These are phyloP conservation scores for Metarhizium album DNA, from an alignment of 2,329 filamentous ascomycete species.

Conservation along the genomic window DNA sequence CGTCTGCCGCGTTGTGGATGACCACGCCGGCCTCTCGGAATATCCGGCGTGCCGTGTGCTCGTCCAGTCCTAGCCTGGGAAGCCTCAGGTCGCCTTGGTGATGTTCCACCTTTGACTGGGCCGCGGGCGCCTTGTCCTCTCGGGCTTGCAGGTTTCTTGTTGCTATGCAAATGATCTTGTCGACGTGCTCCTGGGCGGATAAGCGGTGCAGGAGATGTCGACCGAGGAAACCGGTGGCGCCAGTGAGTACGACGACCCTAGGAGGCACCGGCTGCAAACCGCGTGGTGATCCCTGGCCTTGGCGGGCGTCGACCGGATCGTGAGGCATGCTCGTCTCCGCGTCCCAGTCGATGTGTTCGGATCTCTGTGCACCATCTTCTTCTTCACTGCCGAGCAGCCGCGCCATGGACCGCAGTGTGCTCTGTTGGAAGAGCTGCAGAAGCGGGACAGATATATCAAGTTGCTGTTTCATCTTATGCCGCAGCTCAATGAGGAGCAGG, in stretches of 20 bases:
- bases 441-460: not conserved
- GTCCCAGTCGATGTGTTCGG: not conserved
- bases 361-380: not conserved
- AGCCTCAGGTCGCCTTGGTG: too few species aligned
- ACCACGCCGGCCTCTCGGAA: too few species aligned
- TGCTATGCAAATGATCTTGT: too few species aligned
- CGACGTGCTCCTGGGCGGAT: too few species aligned
- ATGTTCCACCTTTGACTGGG: too few species aligned
- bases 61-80: too few species aligned
- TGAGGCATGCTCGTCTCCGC: not conserved
- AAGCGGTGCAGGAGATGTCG: too few species aligned
- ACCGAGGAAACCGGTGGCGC: constrained; percentile 32
- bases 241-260: constrained; percentile 18
- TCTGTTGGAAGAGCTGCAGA: not conserved
- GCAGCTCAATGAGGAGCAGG: not conserved
- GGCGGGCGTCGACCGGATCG: constrained; percentile 1
- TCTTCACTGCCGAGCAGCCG: not conserved
- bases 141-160: too few species aligned
- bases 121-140: too few species aligned
- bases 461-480: not conserved
- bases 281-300: too few species aligned
- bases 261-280: not conserved
- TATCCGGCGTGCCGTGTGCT: too few species aligned
- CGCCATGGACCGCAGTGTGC: not conserved
- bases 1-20: too few species aligned